Conservation (phyloP, 2,329 filamentous ascomycete species). For the Colletotrichum sublineola region DNA sequence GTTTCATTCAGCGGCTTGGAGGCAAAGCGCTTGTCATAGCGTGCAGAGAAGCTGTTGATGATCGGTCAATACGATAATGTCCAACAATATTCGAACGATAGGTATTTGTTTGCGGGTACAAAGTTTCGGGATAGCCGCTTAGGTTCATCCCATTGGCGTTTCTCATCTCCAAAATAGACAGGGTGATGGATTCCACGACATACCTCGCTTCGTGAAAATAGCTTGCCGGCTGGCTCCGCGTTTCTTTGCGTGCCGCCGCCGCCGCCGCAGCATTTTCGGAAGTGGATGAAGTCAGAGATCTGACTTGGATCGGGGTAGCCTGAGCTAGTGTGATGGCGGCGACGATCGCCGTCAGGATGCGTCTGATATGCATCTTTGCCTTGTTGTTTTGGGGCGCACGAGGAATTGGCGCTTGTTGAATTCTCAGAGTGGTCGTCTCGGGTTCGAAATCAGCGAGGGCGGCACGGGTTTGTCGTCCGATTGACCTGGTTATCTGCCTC, state of each 20-base stretch:
- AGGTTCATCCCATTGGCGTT: neutral
- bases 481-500: constrained; percentile 1
- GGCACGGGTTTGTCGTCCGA: neutral
- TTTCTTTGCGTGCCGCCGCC: neutral
- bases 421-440: neutral
- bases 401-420: neutral
- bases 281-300: neutral
- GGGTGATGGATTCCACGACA: neutral
- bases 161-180: neutral
- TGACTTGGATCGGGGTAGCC: constrained; percentile 27
- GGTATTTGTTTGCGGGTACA: neutral
- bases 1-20: constrained; percentile 60
- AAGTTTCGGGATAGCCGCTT: neutral
- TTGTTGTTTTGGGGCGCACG: neutral
- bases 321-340: constrained; percentile 26
- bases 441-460: neutral
- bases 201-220: constrained; percentile 34
- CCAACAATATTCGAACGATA: neutral
- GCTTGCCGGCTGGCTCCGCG: constrained; percentile 11
- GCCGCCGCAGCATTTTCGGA: neutral
- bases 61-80: neutral
- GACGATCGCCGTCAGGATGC: constrained; percentile 20
- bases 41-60: constrained; percentile 45
- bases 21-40: constrained; percentile 58
- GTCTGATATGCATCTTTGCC: constrained; percentile 30